Evolutionary conservation across 1,284 basidiomycete species (phyloP).

Genomic region (Ustilago trichophora): DNA sequence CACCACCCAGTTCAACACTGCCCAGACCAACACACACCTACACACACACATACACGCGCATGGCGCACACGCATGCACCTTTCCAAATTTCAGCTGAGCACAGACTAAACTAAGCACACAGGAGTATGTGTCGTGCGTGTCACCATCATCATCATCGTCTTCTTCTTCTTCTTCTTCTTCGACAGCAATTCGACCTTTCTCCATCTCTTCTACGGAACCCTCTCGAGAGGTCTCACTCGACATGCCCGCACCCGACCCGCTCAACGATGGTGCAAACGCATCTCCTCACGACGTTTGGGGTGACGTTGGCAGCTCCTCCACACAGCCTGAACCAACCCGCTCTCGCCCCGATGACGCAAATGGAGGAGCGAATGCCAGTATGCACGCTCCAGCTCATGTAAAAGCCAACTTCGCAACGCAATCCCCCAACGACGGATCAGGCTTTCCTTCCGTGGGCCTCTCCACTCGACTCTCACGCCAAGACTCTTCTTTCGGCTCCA

Average conservation of each 20-base stretch:
- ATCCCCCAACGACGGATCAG: slow-evolving; percentile 13
- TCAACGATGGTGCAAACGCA: neutral
- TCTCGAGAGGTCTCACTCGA: neutral
- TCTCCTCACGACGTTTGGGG: slow-evolving; percentile 28
- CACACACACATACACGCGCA: slow-evolving; percentile 2
- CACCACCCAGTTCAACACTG: slow-evolving; percentile 6
- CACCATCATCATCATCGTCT: too few species aligned
- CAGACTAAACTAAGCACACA: neutral
- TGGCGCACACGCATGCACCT: neutral
- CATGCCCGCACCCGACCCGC: slow-evolving; percentile 21
- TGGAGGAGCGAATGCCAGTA: slow-evolving; percentile 46
- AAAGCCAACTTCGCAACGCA: neutral
- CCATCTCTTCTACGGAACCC: too few species aligned
- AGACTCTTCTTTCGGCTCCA: slow-evolving; percentile 36
- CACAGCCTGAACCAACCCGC: neutral
- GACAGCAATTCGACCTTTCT: too few species aligned
- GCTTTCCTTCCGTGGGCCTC: slow-evolving; percentile 30
- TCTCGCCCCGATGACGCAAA: slow-evolving; percentile 21
- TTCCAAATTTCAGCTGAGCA: neutral
- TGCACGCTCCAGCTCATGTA: slow-evolving; percentile 36
- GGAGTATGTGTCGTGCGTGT: neutral
- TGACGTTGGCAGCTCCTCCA: slow-evolving; percentile 5
- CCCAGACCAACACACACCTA: neutral
- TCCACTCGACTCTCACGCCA: slow-evolving; percentile 23
- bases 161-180: neutral